Conservation (phyloP, 2,329 filamentous ascomycete species). For the Phaeosphaeria sp. region DNA sequence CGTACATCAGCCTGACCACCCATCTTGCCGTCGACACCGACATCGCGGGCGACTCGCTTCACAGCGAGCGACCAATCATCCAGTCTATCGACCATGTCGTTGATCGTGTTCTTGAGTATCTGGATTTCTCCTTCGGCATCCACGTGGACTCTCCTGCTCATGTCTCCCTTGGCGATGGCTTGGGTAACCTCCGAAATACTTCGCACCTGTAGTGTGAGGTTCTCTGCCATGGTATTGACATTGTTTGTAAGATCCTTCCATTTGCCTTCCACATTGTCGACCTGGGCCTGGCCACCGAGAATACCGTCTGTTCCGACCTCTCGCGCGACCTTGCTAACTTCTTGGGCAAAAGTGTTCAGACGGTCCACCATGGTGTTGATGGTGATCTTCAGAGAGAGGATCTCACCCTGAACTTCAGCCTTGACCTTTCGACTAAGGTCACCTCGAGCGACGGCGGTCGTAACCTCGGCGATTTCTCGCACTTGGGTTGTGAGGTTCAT, state of each 20-base stretch:
- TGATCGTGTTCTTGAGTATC: conserved; percentile 93
- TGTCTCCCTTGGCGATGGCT: conserved; percentile 92
- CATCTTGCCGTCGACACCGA: conserved; percentile 98
- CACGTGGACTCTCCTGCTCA: conserved; percentile 95
- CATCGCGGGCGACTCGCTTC: conserved; percentile 93
- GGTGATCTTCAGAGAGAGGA: conserved; percentile 78
- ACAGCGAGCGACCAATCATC: conserved; percentile 97
- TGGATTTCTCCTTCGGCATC: conserved; percentile 94
- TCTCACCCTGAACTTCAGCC: conserved; percentile 60
- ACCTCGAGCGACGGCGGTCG: conserved; percentile 59
- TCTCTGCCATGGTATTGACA: conserved; percentile 71
- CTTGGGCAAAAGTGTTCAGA: conserved; percentile 68
- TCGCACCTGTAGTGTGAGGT: conserved; percentile 73
- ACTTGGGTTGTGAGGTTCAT: conserved; percentile 60
- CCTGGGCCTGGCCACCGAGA: conserved; percentile 68
- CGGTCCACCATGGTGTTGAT: conserved; percentile 73
- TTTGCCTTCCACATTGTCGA: conserved; percentile 70
- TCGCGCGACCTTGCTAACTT: conserved; percentile 70
- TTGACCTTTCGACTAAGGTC: conserved; percentile 61
- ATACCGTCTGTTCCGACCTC: conserved; percentile 70
- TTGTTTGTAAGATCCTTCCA: conserved; percentile 72
- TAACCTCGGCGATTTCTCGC: conserved; percentile 61
- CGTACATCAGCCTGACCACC: conserved; percentile 95
- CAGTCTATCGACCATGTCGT: conserved; percentile 96
- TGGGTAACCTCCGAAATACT: conserved; percentile 94